A percentile compares a stretch with the other conserved stretches of the same genome.
Evolutionary conservation across 176 grass and related monocot species (phyloP).

Genomic region (Oryza punctata): DNA sequence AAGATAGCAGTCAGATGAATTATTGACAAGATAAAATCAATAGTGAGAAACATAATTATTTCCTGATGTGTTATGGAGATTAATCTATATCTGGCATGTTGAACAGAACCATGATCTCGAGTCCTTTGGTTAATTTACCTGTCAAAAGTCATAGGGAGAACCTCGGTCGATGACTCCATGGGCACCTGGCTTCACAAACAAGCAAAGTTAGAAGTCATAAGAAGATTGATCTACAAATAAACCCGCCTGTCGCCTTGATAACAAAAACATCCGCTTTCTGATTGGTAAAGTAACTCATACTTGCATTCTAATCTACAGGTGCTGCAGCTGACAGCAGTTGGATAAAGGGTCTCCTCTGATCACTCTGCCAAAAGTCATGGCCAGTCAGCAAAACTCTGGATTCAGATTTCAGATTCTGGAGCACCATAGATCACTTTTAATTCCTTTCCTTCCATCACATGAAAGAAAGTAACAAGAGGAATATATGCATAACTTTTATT

Average conservation of each 20-base stretch:
- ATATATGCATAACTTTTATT: slow-evolving; percentile 35
- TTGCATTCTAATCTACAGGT: slow-evolving; percentile 34
- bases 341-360: not conserved
- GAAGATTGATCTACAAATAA: slow-evolving; percentile 14
- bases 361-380: not conserved
- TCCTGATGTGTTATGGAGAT: not conserved
- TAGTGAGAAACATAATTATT: not conserved
- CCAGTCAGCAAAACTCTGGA: not conserved
- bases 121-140: not conserved
- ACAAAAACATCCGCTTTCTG: not conserved
- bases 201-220: slow-evolving; percentile 16
- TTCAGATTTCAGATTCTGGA: slow-evolving; percentile 35
- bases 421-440: slow-evolving; percentile 11
- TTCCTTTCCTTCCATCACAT: slow-evolving; percentile 15
- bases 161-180: not conserved
- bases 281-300: slow-evolving; percentile 15
- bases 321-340: slow-evolving; percentile 22
- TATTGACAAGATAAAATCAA: not conserved
- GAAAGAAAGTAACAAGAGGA: slow-evolving; percentile 25
- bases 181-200: slow-evolving; percentile 28
- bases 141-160: not conserved
- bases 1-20: not conserved
- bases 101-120: not conserved
- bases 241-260: slow-evolving; percentile 6
- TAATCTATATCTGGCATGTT: not conserved